Evolutionary conservation across 1,139 yeast species (phyloP), one percentile per base, ranked within the genome.

Genomic region (Yamadazyma diddensiae): DNA sequence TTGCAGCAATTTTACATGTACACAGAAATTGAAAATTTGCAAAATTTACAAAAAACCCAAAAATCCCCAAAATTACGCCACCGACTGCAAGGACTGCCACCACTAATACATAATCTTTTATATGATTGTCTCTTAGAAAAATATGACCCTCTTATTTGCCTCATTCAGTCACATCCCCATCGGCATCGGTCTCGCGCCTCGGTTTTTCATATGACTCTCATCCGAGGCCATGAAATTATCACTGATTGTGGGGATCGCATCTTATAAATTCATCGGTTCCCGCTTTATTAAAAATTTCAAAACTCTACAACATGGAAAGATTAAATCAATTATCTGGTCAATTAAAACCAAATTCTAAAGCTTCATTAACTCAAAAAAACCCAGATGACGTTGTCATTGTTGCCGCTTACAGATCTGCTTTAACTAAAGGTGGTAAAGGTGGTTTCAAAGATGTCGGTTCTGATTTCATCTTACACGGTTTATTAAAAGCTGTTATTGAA

Each of bases 371-470:
- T 38, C 72, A 74, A 42, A 82, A 84, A 64, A 73, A 74, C 60
- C 82, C 92, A 19, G 88, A 84, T 49, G 97, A 87, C 55, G 94
- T 86, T 21, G 95, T 87, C 31, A 79, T 87, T 42, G 85, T 84
- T 29, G 84, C 77, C 31, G 95, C 97, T 31, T 81, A 84, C 70
- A 78, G 97, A 66, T 83, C 96, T 6, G 94, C 97, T 26, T 70
- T 85, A 45, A 78, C 95, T 42, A 85, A 78, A 62, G 96, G 92
- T 28, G 87, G 90, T 45, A 81, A 76, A 59, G 96, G 96, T 37
- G 65, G 71, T 12, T 83, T 86, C 65, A 82, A 79, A 58, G 88
- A 84, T 53, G 76, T 83, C 38, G 73, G 80, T 30, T 72, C 88
- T 15, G 95, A 83, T 49, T 92, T 80, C 59, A 57, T 88, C 30